A percentile compares a stretch with the other conserved stretches of the same genome.
phyloP scores from a whole-genome alignment of 192 early-diverging fungal species.

The Chytriomyces confervae region DNA sequence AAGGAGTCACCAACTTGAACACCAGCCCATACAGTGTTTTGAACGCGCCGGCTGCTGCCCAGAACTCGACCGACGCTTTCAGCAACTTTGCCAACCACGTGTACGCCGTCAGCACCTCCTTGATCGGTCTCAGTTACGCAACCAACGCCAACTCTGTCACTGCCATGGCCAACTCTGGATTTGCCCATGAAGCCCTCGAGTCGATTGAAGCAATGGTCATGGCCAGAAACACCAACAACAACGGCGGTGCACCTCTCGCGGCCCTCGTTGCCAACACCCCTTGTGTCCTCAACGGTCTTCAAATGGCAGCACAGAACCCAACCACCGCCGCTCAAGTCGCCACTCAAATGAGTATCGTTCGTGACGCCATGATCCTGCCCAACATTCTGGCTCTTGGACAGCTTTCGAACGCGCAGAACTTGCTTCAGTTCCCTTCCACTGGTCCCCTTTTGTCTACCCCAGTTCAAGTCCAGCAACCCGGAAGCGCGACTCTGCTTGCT shows the following conservation, averaged over 20 bases:
- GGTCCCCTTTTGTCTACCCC: too few relatives aligned
- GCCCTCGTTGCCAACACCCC: constrained; percentile 2
- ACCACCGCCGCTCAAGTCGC: neutral
- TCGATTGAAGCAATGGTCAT: neutral
- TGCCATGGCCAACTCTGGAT: neutral
- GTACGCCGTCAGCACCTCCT: neutral
- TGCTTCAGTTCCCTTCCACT: too few relatives aligned
- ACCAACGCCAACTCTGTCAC: neutral
- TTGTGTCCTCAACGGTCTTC: constrained; percentile 1
- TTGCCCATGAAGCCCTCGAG: neutral
- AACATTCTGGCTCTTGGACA: neutral
- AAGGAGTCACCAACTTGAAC: neutral
- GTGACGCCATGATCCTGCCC: neutral
- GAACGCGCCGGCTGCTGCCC: neutral
- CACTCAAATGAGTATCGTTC: neutral
- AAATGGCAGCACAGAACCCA: neutral
- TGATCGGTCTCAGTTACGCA: neutral
- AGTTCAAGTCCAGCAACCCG: too few relatives aligned
- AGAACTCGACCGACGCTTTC: neutral
- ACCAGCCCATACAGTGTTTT: constrained; percentile 2
- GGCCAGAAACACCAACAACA: neutral
- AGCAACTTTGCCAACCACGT: constrained; percentile 17
- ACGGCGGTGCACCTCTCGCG: neutral
- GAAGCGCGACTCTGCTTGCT: too few relatives aligned
- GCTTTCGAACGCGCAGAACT: neutral